Evolutionary conservation across 495 filamentous ascomycete genomes (phyloP).

Genomic region (Annulohypoxylon bovei): DNA sequence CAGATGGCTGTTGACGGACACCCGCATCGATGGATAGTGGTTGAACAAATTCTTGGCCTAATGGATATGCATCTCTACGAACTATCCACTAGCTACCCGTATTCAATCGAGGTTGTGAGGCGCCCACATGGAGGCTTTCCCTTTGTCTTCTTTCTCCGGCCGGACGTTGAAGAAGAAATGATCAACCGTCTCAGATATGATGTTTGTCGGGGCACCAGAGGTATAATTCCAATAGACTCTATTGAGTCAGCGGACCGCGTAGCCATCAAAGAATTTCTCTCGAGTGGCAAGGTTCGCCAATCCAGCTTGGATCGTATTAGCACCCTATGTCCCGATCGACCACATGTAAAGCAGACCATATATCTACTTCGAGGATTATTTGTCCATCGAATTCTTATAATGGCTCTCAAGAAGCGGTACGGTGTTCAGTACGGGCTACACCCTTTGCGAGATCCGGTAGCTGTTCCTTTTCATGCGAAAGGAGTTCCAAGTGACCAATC

Average conservation of each 20-base stretch:
- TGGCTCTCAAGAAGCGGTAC: slow-evolving; percentile 53
- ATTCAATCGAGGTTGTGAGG: slow-evolving; percentile 56
- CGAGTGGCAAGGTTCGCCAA: slow-evolving; percentile 27
- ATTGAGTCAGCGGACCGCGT: slow-evolving; percentile 45
- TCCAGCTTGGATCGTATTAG: slow-evolving; percentile 34
- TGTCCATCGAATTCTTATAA: slow-evolving; percentile 51
- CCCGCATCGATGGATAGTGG: slow-evolving; percentile 58
- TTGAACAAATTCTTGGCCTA: slow-evolving; percentile 49
- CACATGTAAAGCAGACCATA: slow-evolving; percentile 39
- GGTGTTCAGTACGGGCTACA: slow-evolving; percentile 56
- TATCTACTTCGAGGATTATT: slow-evolving; percentile 48
- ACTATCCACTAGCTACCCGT: slow-evolving; percentile 51
- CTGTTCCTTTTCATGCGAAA: slow-evolving; percentile 60
- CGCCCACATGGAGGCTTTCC: slow-evolving; percentile 52
- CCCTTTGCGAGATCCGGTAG: slow-evolving; percentile 50
- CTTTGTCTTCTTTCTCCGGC: slow-evolving; percentile 56
- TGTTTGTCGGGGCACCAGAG: slow-evolving; percentile 47
- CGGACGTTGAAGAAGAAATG: slow-evolving; percentile 57
- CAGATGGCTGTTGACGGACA: slow-evolving; percentile 61
- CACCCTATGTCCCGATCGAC: slow-evolving; percentile 41
- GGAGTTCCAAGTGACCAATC: slow-evolving; percentile 59
- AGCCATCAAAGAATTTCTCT: slow-evolving; percentile 51
- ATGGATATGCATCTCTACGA: slow-evolving; percentile 49
- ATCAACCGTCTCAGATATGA: slow-evolving; percentile 48
- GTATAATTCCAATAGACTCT: slow-evolving; percentile 40